Percentiles rank a stretch among this genome's conserved stretches.
These are phyloP conservation scores for Eugenia klotzschiana DNA, from an alignment of 441 rosid genomes.

Conservation along the genomic window DNA sequence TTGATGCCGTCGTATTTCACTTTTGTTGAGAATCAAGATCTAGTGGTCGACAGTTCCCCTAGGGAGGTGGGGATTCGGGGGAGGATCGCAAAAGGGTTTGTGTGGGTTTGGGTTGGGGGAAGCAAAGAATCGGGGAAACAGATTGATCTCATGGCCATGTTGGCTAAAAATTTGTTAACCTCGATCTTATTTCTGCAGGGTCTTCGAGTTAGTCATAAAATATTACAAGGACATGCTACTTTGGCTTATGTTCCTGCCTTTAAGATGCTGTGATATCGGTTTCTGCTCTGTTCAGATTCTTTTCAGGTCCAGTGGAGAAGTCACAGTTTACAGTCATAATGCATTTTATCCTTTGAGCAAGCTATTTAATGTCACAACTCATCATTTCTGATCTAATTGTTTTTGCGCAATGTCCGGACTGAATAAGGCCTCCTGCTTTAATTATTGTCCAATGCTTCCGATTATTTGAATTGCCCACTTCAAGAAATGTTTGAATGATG, in stretches of 20 bases:
- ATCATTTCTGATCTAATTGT: neutral
- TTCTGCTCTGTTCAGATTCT: slow-evolving; percentile 10
- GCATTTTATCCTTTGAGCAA: neutral
- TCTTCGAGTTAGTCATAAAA: slow-evolving; percentile 21
- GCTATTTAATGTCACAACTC: neutral
- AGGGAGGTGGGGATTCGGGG: neutral
- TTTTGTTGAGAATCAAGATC: neutral
- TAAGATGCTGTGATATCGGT: slow-evolving; percentile 14
- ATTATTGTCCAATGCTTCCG: neutral
- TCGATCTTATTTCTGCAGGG: slow-evolving; percentile 30
- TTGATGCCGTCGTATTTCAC: neutral
- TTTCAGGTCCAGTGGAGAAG: slow-evolving; percentile 23
- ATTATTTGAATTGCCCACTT: neutral
- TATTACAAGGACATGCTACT: slow-evolving; percentile 10
- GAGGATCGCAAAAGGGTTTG: no score
- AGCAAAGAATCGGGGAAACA: neutral
- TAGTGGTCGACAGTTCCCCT: neutral
- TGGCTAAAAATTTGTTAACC: neutral
- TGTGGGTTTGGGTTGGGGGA: no score
- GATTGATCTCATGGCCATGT: neutral
- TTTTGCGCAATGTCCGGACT: neutral
- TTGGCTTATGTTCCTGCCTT: slow-evolving; percentile 7
- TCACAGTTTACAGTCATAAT: neutral
- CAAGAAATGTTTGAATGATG: neutral
- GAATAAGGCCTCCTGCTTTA: neutral